These are phyloP conservation scores for Kitagawia praeruptora DNA, from an alignment of 129 eudicot species.

Conservation along the genomic window DNA sequence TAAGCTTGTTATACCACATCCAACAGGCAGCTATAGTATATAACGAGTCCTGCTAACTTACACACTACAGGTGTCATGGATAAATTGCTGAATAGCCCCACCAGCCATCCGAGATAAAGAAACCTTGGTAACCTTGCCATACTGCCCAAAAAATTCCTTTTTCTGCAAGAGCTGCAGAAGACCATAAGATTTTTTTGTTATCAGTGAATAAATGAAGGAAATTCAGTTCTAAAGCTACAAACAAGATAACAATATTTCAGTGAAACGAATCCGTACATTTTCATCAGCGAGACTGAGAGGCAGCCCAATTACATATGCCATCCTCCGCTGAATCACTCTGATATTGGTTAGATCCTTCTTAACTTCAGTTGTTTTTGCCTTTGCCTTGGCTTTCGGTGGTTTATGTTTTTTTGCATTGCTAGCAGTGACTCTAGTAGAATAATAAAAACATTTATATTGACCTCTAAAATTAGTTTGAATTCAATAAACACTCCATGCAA, in stretches of 20 bases:
- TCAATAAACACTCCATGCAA: neutral
- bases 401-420: conserved; percentile 53
- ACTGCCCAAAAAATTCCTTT: conserved; percentile 71
- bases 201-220: conserved; percentile 3
- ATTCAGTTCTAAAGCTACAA: neutral
- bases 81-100: conserved; percentile 74
- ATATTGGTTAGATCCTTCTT: conserved; percentile 72
- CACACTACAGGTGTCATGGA: conserved; percentile 83
- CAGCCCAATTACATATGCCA: conserved; percentile 81
- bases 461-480: conserved; percentile 6
- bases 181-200: conserved; percentile 7
- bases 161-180: conserved; percentile 53
- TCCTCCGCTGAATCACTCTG: conserved; percentile 83
- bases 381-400: conserved; percentile 59
- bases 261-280: conserved; percentile 38
- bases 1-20: neutral
- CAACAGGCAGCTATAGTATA: neutral
- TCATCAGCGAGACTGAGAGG: conserved; percentile 84
- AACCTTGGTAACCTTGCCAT: conserved; percentile 73
- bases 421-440: conserved; percentile 36
- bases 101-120: conserved; percentile 84
- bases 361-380: conserved; percentile 60
- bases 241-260: neutral
- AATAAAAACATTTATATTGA: conserved; percentile 1
- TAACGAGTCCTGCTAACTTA: conserved; percentile 26